Base-by-base conservation (phyloP, 2,329 filamentous ascomycete species). In the Aspergillus fischeri region DNA sequence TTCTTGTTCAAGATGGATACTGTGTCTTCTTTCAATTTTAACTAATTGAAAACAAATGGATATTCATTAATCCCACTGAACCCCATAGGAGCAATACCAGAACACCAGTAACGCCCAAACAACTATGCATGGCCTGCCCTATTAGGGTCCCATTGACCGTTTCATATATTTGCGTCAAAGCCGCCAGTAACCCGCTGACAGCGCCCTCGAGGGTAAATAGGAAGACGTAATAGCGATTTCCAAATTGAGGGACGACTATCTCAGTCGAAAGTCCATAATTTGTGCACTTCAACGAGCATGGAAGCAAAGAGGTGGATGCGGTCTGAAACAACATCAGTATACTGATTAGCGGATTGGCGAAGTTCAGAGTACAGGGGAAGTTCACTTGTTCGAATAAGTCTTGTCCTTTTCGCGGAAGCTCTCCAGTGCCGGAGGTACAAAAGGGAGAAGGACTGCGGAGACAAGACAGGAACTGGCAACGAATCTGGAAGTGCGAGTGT, bases 341-440 rank as follows among this genome's bases (percentile, higher is more conserved):
- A 6, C 21, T n/a, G 21, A 35, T 4, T 14, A 25, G 41, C 7
- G 20, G 17, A 52, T 62, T 32, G 61, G 55, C n/a, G 32, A 47
- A 47, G 4, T 35, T 21, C 21, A 10, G 24, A 20, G 24, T 14
- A 17, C n/a, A 24, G 29, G 17, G 48, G 32, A 51, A 27, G 64
- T 69, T 66, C 67, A 76, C 71, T 75, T 75, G 55, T 69, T 72
- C 14, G 74, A 68, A 50, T 70, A 73, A 35, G 72, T 73, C 11
- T 67, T 67, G 47, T 70, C 75, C 60, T 69, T 71, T 60, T 77
- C 73, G 35, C 74, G 70, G 35, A 75, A 77, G 58, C 76, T 78
- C 59, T 78, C 77, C 10, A 79, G 67, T 4, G 77, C 77, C 6
- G 77, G 77, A 28, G 77, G 77, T 3, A 79, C 72, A 59, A 79